phyloP scores from a whole-genome alignment of 2,329 filamentous ascomycete species.

The Exophiala bonariae region DNA sequence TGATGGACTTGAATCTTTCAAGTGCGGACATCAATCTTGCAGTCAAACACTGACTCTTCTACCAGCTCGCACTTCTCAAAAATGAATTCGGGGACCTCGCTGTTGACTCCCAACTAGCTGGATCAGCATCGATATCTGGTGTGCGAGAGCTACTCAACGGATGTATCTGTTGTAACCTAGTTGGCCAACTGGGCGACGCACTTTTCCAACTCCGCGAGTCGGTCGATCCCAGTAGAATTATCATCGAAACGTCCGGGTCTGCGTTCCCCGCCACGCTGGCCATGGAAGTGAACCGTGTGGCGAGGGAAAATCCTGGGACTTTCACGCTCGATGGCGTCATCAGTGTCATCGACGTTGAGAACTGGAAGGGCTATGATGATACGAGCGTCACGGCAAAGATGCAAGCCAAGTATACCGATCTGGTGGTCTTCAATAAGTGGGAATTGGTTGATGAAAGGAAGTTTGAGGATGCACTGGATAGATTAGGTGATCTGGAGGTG shows the following conservation, averaged over 20 bases:
- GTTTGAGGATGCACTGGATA: conserved; percentile 76
- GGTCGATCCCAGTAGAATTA: conserved; percentile 73
- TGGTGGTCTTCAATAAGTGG: conserved; percentile 94
- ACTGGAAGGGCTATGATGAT: conserved; percentile 91
- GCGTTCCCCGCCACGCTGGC: conserved; percentile 87
- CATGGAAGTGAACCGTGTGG: conserved; percentile 82
- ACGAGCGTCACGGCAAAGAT: conserved; percentile 85
- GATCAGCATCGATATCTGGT: conserved; percentile 78
- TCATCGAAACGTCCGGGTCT: conserved; percentile 89
- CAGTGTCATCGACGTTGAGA: conserved; percentile 89
- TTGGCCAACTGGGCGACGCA: conserved; percentile 82
- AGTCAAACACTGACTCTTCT: neutral
- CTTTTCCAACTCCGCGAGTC: conserved; percentile 69
- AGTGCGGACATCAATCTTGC: neutral
- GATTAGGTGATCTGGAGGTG: conserved; percentile 76
- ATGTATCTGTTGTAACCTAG: conserved; percentile 98
- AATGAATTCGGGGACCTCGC: conserved; percentile 97
- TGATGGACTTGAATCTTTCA: too few relatives aligned
- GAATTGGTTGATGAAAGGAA: conserved; percentile 71
- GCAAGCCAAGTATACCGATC: conserved; percentile 85
- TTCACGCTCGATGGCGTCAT: conserved; percentile 86
- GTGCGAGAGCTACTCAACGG: conserved; percentile 93
- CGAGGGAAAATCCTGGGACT: conserved; percentile 57
- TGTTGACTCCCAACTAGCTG: conserved; percentile 87
- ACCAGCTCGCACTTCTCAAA: conserved; percentile 87